Conservation (phyloP, 2,329 filamentous ascomycete species). For the Aspergillus sp. region DNA sequence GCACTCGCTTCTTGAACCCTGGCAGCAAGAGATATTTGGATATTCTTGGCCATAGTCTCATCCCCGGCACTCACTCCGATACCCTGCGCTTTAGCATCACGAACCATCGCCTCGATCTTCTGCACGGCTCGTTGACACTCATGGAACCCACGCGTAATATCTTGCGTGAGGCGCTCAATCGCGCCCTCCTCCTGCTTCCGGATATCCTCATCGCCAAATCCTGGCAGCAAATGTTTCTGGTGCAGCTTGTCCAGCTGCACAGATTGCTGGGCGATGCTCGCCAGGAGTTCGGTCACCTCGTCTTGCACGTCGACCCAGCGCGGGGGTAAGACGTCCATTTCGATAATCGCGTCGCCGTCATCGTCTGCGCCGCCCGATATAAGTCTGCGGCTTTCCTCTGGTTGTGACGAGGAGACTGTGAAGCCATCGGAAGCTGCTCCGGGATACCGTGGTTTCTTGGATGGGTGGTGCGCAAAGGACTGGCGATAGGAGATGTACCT, state of each 20-base stretch:
- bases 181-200: constrained; percentile 79
- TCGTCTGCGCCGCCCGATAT: constrained; percentile 67
- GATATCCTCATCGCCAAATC: constrained; percentile 90
- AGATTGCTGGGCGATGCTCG: constrained; percentile 72
- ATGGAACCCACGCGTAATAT: constrained; percentile 82
- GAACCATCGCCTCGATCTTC: constrained; percentile 77
- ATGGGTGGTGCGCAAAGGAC: constrained; percentile 91
- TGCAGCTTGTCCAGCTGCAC: constrained; percentile 83
- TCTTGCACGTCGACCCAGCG: constrained; percentile 94
- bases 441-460: constrained; percentile 55
- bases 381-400: constrained; percentile 69
- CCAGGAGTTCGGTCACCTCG: constrained; percentile 76
- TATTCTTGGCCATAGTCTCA: constrained; percentile 91
- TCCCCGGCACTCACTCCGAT: constrained; percentile 66
- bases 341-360: constrained; percentile 89
- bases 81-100: constrained; percentile 63
- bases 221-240: constrained; percentile 91
- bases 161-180: constrained; percentile 83
- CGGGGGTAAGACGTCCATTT: constrained; percentile 94
- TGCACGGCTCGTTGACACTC: constrained; percentile 84
- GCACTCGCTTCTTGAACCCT: constrained; percentile 88
- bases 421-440: constrained; percentile 29
- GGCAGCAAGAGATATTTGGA: constrained; percentile 82
- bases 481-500: constrained; percentile 99
- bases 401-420: constrained; percentile 57